Base-by-base conservation (phyloP, 2,329 filamentous ascomycete species). In the Ilyonectria robusta region DNA sequence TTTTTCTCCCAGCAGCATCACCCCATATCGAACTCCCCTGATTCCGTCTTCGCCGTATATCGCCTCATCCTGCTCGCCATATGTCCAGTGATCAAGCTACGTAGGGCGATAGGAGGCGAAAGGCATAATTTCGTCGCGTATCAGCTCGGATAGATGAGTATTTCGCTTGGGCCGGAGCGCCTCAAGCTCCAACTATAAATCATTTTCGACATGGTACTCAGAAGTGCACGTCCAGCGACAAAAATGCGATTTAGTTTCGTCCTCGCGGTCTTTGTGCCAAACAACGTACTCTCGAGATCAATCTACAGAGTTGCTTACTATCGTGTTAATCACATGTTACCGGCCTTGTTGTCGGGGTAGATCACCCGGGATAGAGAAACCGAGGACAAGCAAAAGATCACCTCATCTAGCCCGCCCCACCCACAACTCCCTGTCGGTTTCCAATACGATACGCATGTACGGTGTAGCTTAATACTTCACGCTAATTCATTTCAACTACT, bases 161-260 rank as follows among this genome's bases (percentile, higher is more conserved):
- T 51, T 46, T 29, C 35, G 10, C n/a, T 51, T 29, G 6, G 46
- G 33, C 7, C 54, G 35, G 23, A 59, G 17, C 23, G 58, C 13
- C 26, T 64, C 61, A 17, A 59, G 11, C 1, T 64, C 46, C 10
- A 51, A 47, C 35, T 59, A 54, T n/a, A 59, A 46, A 15, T 58
- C 19, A 31, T 63, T 62, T 23, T 47, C 21, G 42, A 66, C 61
- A 19, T 62, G 8, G 3, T 35, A 70, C 9, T 60, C 33, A n/a
- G 58, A 66, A 1, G 55, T 68, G 26, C 67, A 71, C 33, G 61
- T 29, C 67, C 67, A 71, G 4, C 55, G 65, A 17, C 67, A 70
- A 31, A 66, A 66, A 26, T 70, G 64, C 17, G 46, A 46, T 35
- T 31, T 35, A 26, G 37, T 33, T 59, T 15, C 10, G 37, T 26